A percentile compares a stretch with the other conserved stretches of the same genome.
These are phyloP conservation scores for Nematocida sp. DNA, from an alignment of 371 early-diverging fungal genomes.

Conservation along the genomic window DNA sequence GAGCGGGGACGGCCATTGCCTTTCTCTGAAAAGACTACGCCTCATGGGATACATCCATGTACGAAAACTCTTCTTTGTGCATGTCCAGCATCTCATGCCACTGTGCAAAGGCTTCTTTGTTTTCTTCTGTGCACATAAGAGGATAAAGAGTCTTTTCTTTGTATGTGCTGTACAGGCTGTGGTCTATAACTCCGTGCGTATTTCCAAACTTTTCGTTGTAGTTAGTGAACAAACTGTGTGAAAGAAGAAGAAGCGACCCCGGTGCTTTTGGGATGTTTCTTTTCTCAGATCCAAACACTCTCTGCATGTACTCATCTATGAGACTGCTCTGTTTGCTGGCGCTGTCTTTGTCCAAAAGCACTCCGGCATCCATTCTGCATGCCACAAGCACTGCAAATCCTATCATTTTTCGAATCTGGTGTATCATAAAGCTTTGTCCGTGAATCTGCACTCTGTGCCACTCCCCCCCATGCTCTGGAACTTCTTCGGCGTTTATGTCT, in stretches of 20 bases:
- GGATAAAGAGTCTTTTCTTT: constrained; percentile 49
- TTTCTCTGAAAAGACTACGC: too few species aligned
- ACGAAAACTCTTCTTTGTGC: constrained; percentile 40
- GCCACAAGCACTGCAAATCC: constrained; percentile 53
- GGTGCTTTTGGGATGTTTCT: constrained; percentile 95
- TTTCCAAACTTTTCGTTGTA: constrained; percentile 42
- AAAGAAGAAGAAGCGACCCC: constrained; percentile 80
- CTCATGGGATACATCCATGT: too few species aligned
- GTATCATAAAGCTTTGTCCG: constrained; percentile 96
- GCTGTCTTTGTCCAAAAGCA: constrained; percentile 59
- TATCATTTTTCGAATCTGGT: constrained; percentile 94
- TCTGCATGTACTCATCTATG: constrained; percentile 66
- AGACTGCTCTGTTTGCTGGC: constrained; percentile 69
- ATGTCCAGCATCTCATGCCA: constrained; percentile 42
- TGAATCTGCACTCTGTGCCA: constrained; percentile 82
- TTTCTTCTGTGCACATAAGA: constrained; percentile 24
- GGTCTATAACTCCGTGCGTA: constrained; percentile 35
- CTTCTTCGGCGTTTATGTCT: constrained; percentile 66
- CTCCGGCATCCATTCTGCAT: constrained; percentile 37
- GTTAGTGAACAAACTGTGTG: constrained; percentile 66
- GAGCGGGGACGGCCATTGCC: too few species aligned
- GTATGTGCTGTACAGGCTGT: constrained; percentile 9
- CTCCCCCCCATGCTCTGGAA: constrained; percentile 71
- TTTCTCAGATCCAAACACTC: constrained; percentile 68
- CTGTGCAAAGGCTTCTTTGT: constrained; percentile 15